Base-by-base conservation (phyloP, 805 yeast genomes). In the Jamesozyma rosinii region DNA sequence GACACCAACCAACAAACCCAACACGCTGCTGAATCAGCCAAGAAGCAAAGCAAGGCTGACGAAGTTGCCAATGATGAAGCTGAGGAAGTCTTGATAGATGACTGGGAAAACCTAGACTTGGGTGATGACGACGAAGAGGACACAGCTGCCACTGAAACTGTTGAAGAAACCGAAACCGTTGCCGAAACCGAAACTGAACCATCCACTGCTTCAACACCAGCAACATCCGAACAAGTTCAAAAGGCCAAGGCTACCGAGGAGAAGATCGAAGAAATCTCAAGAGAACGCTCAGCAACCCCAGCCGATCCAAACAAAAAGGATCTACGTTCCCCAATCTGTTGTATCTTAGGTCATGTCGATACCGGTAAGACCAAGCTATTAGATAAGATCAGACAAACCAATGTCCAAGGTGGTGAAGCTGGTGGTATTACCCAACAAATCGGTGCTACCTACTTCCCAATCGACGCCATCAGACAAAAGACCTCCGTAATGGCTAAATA, bases 351-450 rank as follows among this genome's bases (percentile, higher is more conserved):
- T 64, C 99, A 92, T 73, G 99, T 92, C 68, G 99, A 92, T 75
- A 92, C 98, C 45, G 99, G 99, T 81, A 92, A 92, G 69, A 92
- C 99, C 53, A 92, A 92, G 65, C 76, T 92, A 52, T 75, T 92
- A 64, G 99, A 92, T 64, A 92, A 92, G 68, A 81, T 92, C 55
- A 90, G 99, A 72, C 97, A 90, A 72, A 92, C 97, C 35, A 92
- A 92, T 61, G 99, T 92, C 48, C 99, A 92, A 72, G 99, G 97
- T 65, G 99, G 98, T 62, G 99, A 92, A 72, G 99, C 99, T 44
- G 99, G 99, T 73, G 99, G 99, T 73, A 92, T 92, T 65, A 92
- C 99, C 51, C 99, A 92, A 76, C 99, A 92, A 70, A 92, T 92
- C 63, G 99, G 99, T 78, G 99, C 99, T 44, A 92, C 99, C 19